Percentiles rank a stretch among this genome's conserved stretches.
Evolutionary conservation across 177 flowering plant genomes (phyloP).

Genomic region (Vitis hybrid): DNA sequence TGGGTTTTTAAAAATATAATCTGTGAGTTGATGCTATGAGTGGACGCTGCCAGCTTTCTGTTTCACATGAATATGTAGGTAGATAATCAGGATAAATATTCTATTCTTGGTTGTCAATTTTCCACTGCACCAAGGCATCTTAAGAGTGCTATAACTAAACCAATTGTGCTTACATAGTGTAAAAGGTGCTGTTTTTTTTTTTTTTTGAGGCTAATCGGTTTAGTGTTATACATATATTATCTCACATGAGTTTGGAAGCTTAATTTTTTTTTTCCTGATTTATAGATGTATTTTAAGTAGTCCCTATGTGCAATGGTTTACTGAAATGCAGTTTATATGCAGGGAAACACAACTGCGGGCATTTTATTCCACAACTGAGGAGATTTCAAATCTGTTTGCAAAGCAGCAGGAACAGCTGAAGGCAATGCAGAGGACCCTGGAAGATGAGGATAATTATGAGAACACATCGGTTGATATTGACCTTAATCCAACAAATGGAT

Average conservation of each 20-base stretch:
- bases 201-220: too few relatives aligned
- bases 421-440: slow-evolving; percentile 90
- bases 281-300: neutral
- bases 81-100: neutral
- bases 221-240: too few relatives aligned
- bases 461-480: slow-evolving; percentile 64
- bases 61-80: neutral
- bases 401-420: slow-evolving; percentile 97
- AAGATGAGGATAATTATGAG: slow-evolving; percentile 89
- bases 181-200: too few relatives aligned
- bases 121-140: neutral
- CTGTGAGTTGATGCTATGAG: neutral
- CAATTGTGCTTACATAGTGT: neutral
- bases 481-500: slow-evolving; percentile 27
- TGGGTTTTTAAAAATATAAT: neutral
- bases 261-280: neutral
- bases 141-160: neutral
- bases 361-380: slow-evolving; percentile 97
- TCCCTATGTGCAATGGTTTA: neutral
- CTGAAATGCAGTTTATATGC: slow-evolving; percentile 22
- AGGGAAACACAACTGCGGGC: slow-evolving; percentile 97
- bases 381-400: slow-evolving; percentile 65
- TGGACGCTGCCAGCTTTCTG: neutral
- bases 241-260: neutral
- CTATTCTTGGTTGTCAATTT: neutral